phyloP scores from a whole-genome alignment of 495 filamentous ascomycete species.

The Astrothelium subdiscretum region DNA sequence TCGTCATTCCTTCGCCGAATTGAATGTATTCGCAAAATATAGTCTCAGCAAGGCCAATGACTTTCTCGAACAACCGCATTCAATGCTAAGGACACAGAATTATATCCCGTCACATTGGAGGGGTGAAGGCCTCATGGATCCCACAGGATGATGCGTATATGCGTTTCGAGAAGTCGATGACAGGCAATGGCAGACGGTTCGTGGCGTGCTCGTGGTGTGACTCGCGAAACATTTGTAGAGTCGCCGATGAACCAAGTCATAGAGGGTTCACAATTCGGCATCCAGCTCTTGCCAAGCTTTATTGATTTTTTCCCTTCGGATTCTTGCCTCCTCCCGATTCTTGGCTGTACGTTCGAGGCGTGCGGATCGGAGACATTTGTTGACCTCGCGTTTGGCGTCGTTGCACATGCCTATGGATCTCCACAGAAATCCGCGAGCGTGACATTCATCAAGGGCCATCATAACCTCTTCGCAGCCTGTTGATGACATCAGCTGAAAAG shows the following conservation, averaged over 20 bases:
- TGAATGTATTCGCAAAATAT: too few species aligned
- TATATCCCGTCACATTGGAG: too few species aligned
- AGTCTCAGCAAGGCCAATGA: too few species aligned
- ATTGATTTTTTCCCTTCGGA: constrained; percentile 56
- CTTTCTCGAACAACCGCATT: too few species aligned
- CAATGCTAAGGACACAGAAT: too few species aligned
- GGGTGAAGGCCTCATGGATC: too few species aligned
- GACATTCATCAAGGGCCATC: constrained; percentile 86
- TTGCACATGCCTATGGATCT: constrained; percentile 87
- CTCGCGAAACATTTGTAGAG: not conserved
- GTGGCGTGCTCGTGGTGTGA: not conserved
- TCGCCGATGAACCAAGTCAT: not conserved
- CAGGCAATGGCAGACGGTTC: too few species aligned
- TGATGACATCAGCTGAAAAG: constrained; percentile 3
- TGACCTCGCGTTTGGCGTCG: constrained; percentile 66
- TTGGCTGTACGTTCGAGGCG: constrained; percentile 59
- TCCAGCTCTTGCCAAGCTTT: constrained; percentile 75
- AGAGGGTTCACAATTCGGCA: constrained; percentile 45
- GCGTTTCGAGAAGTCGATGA: too few species aligned
- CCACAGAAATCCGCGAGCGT: constrained; percentile 80
- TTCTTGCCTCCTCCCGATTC: constrained; percentile 63
- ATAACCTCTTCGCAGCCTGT: constrained; percentile 89
- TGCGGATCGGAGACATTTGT: constrained; percentile 68
- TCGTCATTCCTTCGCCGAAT: too few species aligned
- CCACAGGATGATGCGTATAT: too few species aligned